Conservation (phyloP, 768 basidiomycete genomes). For the Pleurotus djamor region DNA sequence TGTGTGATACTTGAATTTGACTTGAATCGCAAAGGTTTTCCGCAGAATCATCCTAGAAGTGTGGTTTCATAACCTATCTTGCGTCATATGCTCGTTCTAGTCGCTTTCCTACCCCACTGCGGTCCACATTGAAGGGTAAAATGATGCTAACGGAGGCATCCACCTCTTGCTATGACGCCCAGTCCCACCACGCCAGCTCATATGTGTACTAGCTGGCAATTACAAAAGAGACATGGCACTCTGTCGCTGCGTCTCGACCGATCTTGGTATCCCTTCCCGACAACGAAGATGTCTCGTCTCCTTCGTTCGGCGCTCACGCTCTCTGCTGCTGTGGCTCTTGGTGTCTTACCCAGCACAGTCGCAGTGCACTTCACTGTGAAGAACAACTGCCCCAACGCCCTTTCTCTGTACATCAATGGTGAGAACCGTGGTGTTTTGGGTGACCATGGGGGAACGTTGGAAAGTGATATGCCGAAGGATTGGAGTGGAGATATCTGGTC, state of each 20-base stretch:
- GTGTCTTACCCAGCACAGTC: neutral
- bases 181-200: neutral
- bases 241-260: neutral
- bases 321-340: constrained; percentile 1
- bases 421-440: constrained; percentile 4
- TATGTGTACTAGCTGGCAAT: neutral
- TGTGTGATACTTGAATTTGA: no score
- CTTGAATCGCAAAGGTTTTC: no score
- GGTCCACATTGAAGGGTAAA: neutral
- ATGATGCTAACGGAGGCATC: neutral
- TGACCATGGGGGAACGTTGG: neutral
- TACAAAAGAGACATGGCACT: neutral
- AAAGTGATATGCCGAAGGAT: constrained; percentile 4
- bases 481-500: constrained; percentile 6
- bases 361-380: constrained; percentile 4
- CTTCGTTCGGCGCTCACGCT: constrained; percentile 6
- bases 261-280: constrained; percentile 1
- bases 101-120: neutral
- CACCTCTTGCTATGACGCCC: neutral
- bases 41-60: no score
- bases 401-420: constrained; percentile 2
- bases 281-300: constrained; percentile 5
- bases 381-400: constrained; percentile 2
- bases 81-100: neutral
- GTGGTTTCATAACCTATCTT: neutral